A percentile compares a stretch with the other conserved stretches of the same genome.
Conservation (phyloP, 768 basidiomycete species). For the Leucosporidium yakuticum region DNA sequence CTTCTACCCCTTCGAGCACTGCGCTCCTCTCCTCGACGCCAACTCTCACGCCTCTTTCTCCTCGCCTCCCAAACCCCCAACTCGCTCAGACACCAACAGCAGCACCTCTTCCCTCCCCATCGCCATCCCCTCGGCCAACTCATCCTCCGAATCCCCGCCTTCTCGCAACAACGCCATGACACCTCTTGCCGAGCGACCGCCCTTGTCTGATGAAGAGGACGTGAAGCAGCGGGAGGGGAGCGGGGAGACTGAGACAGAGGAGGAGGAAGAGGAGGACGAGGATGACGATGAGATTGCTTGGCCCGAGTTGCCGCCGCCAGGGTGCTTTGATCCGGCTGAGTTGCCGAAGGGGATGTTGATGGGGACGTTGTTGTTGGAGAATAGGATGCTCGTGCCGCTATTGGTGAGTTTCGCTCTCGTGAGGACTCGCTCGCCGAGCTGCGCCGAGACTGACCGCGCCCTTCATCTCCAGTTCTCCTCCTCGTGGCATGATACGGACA, state of each 20-base stretch:
- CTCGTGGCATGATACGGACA: constrained; percentile 16
- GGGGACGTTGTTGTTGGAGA: constrained; percentile 25
- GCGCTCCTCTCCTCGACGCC: constrained; percentile 57
- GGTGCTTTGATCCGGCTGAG: constrained; percentile 38
- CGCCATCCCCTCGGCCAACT: neutral
- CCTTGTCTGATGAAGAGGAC: neutral
- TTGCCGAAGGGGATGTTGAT: constrained; percentile 32
- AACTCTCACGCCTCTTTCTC: constrained; percentile 63
- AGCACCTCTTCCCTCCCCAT: neutral
- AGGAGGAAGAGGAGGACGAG: constrained; percentile 29
- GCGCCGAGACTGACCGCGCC: neutral
- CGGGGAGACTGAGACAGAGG: no score
- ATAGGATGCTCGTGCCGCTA: constrained; percentile 22
- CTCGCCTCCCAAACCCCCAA: neutral
- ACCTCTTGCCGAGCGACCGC: neutral
- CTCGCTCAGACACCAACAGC: neutral
- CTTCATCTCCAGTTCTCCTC: constrained; percentile 18
- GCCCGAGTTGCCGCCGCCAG: constrained; percentile 43
- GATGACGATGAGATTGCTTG: constrained; percentile 31
- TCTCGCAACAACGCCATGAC: neutral
- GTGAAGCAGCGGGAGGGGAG: neutral
- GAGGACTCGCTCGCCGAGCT: neutral
- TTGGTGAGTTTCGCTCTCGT: constrained; percentile 14
- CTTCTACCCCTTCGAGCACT: constrained; percentile 65
- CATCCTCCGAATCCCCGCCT: neutral